Evolutionary conservation across 768 basidiomycete species (phyloP).

Genomic region (Termitomyces sp.): DNA sequence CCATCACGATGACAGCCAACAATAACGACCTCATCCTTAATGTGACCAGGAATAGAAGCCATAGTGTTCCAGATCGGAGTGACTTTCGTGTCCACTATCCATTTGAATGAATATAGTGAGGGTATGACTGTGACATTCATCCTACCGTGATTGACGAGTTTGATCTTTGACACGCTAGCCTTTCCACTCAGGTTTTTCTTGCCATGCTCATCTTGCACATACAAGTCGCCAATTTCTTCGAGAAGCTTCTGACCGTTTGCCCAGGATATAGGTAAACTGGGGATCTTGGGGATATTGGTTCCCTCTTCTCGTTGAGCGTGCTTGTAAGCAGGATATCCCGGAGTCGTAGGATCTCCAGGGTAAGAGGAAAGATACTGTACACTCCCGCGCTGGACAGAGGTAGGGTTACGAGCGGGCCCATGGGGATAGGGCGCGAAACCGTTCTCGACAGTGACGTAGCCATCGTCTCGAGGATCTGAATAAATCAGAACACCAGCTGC

Average conservation of each 20-base stretch:
- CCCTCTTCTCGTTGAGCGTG: conserved; percentile 61
- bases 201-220: conserved; percentile 20
- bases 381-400: conserved; percentile 80
- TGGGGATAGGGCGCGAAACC: conserved; percentile 75
- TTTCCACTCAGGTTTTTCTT: conserved; percentile 38
- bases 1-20: conserved; percentile 90
- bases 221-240: conserved; percentile 41
- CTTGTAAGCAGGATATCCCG: conserved; percentile 82
- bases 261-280: conserved; percentile 90
- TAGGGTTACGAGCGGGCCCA: conserved; percentile 85
- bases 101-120: neutral
- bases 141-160: conserved; percentile 51
- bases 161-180: conserved; percentile 41
- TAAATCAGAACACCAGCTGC: conserved; percentile 78
- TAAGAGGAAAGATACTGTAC: conserved; percentile 66
- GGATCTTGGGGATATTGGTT: conserved; percentile 65
- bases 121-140: neutral
- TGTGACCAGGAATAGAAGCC: conserved; percentile 76
- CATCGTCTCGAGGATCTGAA: conserved; percentile 83
- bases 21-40: conserved; percentile 80
- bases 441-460: conserved; percentile 67
- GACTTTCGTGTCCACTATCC: conserved; percentile 64
- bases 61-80: conserved; percentile 91
- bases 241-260: conserved; percentile 70
- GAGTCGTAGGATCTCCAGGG: conserved; percentile 81